These are phyloP conservation scores for Aspergillus fischeri DNA, from an alignment of 2,329 filamentous ascomycete species.

Conservation along the genomic window DNA sequence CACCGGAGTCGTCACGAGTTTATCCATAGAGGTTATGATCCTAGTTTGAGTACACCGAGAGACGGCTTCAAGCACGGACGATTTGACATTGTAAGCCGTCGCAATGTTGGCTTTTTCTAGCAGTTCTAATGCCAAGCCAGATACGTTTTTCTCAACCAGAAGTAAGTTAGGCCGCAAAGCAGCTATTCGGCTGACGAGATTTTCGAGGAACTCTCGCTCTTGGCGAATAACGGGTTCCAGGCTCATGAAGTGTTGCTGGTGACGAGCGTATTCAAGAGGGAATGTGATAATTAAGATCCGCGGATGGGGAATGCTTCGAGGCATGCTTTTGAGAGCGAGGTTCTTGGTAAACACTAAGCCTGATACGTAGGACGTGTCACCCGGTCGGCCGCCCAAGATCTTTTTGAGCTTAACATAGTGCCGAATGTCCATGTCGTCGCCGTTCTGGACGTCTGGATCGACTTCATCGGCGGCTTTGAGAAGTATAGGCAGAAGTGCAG, in stretches of 20 bases:
- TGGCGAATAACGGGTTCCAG: conserved; percentile 94
- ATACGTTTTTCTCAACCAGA: conserved; percentile 89
- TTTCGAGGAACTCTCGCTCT: conserved; percentile 87
- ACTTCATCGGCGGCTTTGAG: conserved; percentile 91
- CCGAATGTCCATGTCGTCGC: conserved; percentile 94
- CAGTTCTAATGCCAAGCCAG: conserved; percentile 83
- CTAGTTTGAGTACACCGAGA: conserved; percentile 86
- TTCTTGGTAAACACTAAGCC: conserved; percentile 98
- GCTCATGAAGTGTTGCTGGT: conserved; percentile 96
- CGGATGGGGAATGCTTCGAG: conserved; percentile 74
- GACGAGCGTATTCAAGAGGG: conserved; percentile 89
- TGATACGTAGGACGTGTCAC: conserved; percentile 93
- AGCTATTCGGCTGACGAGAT: conserved; percentile 86
- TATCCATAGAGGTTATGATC: conserved; percentile 92
- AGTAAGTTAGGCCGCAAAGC: conserved; percentile 80
- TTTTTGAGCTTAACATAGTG: conserved; percentile 98
- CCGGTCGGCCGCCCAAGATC: conserved; percentile 82
- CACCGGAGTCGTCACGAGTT: conserved; percentile 71
- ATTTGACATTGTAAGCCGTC: conserved; percentile 94
- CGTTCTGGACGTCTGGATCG: conserved; percentile 81
- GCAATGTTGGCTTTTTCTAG: conserved; percentile 85
- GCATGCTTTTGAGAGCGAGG: conserved; percentile 93
- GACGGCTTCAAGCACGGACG: conserved; percentile 91
- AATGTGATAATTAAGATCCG: conserved; percentile 92
- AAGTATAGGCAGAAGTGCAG: conserved; percentile 82